phyloP scores from a whole-genome alignment of 2,329 filamentous ascomycete species.

The Aspergillus texensis region DNA sequence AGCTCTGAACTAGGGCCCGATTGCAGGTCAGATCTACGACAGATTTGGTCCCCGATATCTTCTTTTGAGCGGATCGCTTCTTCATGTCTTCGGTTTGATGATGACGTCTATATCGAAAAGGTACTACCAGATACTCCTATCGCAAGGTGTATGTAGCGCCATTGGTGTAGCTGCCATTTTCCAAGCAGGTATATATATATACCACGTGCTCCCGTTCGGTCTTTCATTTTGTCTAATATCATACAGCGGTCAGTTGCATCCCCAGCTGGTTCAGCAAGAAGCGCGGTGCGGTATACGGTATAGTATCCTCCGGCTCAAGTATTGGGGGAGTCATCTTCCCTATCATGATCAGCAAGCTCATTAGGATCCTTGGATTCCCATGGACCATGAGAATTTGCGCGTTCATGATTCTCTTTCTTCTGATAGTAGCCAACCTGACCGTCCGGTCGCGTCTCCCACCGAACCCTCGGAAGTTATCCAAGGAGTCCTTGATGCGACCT shows the following conservation, averaged over 20 bases:
- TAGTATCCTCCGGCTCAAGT: constrained; percentile 55
- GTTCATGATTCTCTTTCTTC: constrained; percentile 62
- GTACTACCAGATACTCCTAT: constrained; percentile 57
- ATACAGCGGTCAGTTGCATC: constrained; percentile 20
- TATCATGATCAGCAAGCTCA: constrained; percentile 58
- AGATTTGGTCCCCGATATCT: constrained; percentile 61
- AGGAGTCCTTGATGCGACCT: constrained; percentile 24
- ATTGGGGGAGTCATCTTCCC: constrained; percentile 61
- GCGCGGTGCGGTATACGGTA: constrained; percentile 54
- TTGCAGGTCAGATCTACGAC: constrained; percentile 65
- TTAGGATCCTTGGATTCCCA: constrained; percentile 52
- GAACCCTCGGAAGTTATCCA: neutral
- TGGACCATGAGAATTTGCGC: constrained; percentile 59
- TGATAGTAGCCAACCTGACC: constrained; percentile 55
- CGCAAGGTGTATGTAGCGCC: constrained; percentile 54
- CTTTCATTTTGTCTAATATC: constrained; percentile 1
- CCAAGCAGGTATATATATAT: neutral
- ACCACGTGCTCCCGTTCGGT: neutral
- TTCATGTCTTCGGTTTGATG: constrained; percentile 52
- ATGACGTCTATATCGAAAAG: constrained; percentile 38
- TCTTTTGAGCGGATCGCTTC: constrained; percentile 49
- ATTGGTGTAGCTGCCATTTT: constrained; percentile 40
- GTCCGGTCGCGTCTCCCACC: constrained; percentile 49
- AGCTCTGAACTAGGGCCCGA: constrained; percentile 33
- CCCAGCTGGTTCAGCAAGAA: constrained; percentile 56